These are phyloP conservation scores for Akebia trifoliata DNA, from an alignment of 164 flowering plant species.

Conservation along the genomic window DNA sequence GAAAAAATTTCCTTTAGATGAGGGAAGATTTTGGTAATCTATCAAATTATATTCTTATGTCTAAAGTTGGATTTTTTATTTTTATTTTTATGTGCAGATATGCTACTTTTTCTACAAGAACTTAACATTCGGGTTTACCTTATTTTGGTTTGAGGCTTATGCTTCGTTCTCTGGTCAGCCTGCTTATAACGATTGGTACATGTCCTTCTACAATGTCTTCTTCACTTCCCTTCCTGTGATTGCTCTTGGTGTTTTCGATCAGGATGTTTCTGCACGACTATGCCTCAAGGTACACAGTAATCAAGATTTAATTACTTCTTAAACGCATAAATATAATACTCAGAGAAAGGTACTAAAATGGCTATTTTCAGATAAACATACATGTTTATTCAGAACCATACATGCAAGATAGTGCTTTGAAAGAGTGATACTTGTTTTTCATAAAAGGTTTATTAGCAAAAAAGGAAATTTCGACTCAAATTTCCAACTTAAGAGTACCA, in stretches of 20 bases:
- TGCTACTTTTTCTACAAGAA: slow-evolving; percentile 94
- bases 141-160: slow-evolving; percentile 72
- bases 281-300: slow-evolving; percentile 63
- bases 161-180: slow-evolving; percentile 86
- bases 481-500: not conserved
- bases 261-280: slow-evolving; percentile 72
- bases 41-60: not conserved
- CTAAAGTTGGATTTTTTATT: not conserved
- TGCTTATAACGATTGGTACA: slow-evolving; percentile 85
- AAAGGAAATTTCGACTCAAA: not conserved
- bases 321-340: not conserved
- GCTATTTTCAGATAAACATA: no score
- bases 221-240: slow-evolving; percentile 89
- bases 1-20: no score
- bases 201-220: slow-evolving; percentile 79
- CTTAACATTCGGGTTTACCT: slow-evolving; percentile 71
- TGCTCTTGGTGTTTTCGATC: slow-evolving; percentile 87
- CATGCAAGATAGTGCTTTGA: no score
- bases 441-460: not conserved
- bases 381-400: no score
- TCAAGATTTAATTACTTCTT: not conserved
- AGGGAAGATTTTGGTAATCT: not conserved
- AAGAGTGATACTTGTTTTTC: not conserved
- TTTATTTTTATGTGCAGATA: slow-evolving; percentile 46
- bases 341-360: no score